phyloP scores from a whole-genome alignment of 768 basidiomycete species.

The Pleurotus eryngii region DNA sequence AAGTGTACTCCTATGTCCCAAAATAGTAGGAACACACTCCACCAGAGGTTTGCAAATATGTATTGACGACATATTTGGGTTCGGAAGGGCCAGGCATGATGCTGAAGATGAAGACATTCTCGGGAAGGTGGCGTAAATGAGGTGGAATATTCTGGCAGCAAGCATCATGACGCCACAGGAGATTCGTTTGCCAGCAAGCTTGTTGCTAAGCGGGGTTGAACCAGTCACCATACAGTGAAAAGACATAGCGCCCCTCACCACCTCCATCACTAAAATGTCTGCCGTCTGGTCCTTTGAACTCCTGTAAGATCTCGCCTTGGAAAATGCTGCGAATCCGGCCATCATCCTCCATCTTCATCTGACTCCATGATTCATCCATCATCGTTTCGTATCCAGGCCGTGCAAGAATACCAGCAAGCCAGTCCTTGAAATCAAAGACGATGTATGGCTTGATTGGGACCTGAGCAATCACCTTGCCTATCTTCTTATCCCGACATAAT shows the following conservation, averaged over 20 bases:
- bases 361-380: conserved; percentile 21
- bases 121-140: background rate
- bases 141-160: conserved; percentile 16
- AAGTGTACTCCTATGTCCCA: conserved; percentile 29
- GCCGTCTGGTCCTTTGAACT: conserved; percentile 24
- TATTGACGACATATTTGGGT: conserved; percentile 14
- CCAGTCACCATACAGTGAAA: conserved; percentile 22
- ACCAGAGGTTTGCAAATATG: conserved; percentile 22
- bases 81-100: background rate
- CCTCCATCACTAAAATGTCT: conserved; percentile 15
- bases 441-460: conserved; percentile 20
- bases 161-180: conserved; percentile 15
- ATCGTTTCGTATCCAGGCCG: conserved; percentile 18
- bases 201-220: conserved; percentile 26
- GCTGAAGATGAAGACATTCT: background rate
- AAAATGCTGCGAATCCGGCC: conserved; percentile 21
- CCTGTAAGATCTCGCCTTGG: conserved; percentile 18
- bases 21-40: conserved; percentile 19
- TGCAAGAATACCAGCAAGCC: conserved; percentile 22
- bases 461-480: background rate
- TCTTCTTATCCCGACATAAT: background rate
- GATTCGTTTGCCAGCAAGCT: conserved; percentile 19
- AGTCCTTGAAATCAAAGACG: conserved; percentile 22
- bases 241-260: conserved; percentile 4
- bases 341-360: conserved; percentile 2